phyloP scores from a whole-genome alignment of 371 early-diverging fungal species.

The Fennellomyces sp. region DNA sequence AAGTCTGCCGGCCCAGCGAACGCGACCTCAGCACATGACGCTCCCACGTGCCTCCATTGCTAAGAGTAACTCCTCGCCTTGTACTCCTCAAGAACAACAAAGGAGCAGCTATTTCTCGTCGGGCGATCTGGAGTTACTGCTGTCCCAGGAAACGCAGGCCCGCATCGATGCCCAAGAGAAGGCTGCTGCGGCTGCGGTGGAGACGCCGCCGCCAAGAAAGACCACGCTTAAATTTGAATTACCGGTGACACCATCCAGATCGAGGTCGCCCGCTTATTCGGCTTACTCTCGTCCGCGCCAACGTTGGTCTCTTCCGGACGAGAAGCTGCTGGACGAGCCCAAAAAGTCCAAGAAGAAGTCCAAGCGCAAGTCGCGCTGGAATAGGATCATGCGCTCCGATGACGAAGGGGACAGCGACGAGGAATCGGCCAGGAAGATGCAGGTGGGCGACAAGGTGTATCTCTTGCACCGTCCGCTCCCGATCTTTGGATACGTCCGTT shows the following conservation, averaged over 20 bases:
- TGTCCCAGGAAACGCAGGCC: slow-evolving; percentile 39
- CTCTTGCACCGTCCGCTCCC: slow-evolving; percentile 35
- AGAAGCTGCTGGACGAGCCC: slow-evolving; percentile 4
- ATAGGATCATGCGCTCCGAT: slow-evolving; percentile 10
- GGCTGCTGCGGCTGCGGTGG: slow-evolving; percentile 9
- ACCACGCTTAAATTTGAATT: slow-evolving; percentile 27
- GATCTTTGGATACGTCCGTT: slow-evolving; percentile 38
- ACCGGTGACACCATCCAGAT: slow-evolving; percentile 21
- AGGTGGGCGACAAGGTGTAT: slow-evolving; percentile 32
- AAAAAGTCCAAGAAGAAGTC: slow-evolving; percentile 1
- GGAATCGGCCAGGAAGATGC: background rate
- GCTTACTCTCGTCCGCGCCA: slow-evolving; percentile 12
- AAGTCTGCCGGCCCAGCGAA: slow-evolving; percentile 4
- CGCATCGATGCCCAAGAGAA: slow-evolving; percentile 30
- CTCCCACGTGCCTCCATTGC: background rate
- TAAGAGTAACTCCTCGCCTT: slow-evolving; percentile 3
- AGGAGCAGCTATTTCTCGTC: slow-evolving; percentile 1
- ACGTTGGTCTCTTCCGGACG: slow-evolving; percentile 19
- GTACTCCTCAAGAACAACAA: background rate
- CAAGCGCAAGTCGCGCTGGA: slow-evolving; percentile 12
- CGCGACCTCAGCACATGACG: background rate
- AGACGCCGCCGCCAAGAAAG: slow-evolving; percentile 3
- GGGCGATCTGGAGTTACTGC: slow-evolving; percentile 30
- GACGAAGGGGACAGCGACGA: background rate
- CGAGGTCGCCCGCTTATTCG: slow-evolving; percentile 10